A percentile compares a stretch with the other conserved stretches of the same genome.
phyloP scores from a whole-genome alignment of 331 rosid genomes.

The Malus hybrid region DNA sequence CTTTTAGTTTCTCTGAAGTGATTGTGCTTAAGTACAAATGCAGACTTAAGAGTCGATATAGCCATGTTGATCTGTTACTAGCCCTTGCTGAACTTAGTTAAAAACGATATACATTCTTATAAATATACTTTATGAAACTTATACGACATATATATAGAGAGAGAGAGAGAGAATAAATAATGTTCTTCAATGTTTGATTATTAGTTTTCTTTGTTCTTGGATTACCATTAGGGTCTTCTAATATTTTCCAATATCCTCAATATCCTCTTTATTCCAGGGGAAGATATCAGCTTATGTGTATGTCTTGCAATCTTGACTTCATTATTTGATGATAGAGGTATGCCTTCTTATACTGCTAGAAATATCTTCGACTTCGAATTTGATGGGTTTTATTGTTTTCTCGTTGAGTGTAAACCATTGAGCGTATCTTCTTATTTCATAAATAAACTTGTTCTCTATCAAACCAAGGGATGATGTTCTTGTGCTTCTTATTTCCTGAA shows the following conservation, averaged over 20 bases:
- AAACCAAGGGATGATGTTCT: neutral
- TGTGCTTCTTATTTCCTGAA: neutral
- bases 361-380: neutral
- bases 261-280: slow-evolving; percentile 51
- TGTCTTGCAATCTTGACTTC: slow-evolving; percentile 78
- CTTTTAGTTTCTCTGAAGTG: neutral
- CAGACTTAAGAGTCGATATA: neutral
- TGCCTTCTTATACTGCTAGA: slow-evolving; percentile 9
- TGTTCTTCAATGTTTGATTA: neutral
- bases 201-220: neutral
- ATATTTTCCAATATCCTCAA: slow-evolving; percentile 7
- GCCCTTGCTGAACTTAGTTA: neutral
- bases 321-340: slow-evolving; percentile 67
- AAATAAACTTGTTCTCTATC: neutral
- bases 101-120: too few relatives aligned
- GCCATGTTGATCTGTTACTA: neutral
- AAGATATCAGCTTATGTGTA: slow-evolving; percentile 79
- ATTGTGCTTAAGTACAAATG: neutral
- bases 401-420: neutral
- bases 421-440: neutral
- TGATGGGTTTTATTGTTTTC: neutral
- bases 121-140: neutral
- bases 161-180: too few relatives aligned
- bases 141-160: neutral
- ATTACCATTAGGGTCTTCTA: neutral